Evolutionary conservation across 495 filamentous ascomycete species (phyloP), one percentile per base, ranked within the genome.

Genomic region (Gamarada debralockiae): DNA sequence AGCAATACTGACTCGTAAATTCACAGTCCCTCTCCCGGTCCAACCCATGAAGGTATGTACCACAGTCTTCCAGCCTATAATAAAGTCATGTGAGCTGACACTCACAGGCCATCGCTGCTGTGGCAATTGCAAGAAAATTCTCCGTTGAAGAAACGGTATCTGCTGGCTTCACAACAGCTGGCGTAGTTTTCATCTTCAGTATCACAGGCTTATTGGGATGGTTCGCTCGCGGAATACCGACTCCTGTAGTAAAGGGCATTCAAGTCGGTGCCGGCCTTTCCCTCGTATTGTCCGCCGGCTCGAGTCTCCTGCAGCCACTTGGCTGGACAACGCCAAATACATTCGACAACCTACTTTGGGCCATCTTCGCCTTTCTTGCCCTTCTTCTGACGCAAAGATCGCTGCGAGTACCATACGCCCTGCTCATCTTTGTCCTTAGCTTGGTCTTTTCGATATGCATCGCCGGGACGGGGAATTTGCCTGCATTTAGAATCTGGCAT

Each of bases 191-290:
- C 33, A 34, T 95, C 13, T 81, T 95, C 59, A 89, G 86, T 59
- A 52, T 85, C 3, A 95, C 89, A 0, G 85, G 92, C 12, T 67
- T 91, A 9, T 70, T 96, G 7, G 72, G 70, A 41, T 86, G 82
- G 77, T 82, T 87, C 50, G 78, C 83, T 7, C 64, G 72, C n/a
- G 73, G 79, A 7, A 86, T 95, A 21, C 92, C 92, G 1, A 78
- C 88, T 15, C 89, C 90, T 3, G 83, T 97, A 3, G 80, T 97
- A 49, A 95, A 93, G 63, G 92, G 92, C 10, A 96, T 97, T 60
- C 92, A 97, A 68, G 81, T 96, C 41, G 92, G 92, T 21, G 91
- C 92, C 3, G 92, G 90, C 0, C 70, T 97, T 21, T 84, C 82
- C 12, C 77, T 97, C 12, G 74, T 87, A 38, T 80, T 92, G 47